Evolutionary conservation across 345 rosid genomes (phyloP), one percentile per base, ranked within the genome.

Genomic region (Heritiera fomes): DNA sequence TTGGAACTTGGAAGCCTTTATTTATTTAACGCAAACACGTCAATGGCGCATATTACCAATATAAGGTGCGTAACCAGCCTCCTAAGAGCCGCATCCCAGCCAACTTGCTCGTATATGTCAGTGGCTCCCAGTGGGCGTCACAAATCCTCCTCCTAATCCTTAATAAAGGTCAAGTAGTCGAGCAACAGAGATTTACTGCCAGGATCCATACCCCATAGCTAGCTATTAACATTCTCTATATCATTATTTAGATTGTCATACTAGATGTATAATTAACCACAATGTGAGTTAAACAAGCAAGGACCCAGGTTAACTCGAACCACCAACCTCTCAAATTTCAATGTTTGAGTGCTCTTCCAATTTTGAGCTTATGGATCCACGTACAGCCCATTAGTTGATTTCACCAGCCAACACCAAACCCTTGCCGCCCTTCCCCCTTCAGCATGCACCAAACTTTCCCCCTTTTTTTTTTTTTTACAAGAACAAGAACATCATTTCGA

Each of bases 291-390:
- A 14, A 3, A 52, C 56, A 0, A 14, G 1, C 13, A 2, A 8
- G 84, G 79, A 82, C 58, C 87, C 89, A 84, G 87, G 86, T 77
- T 87, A 88, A 84, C 52, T 89, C 83, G 90, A 89, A 89, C 91
- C 89, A 84, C 87, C 91, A 85, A 5, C 88, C 88, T 81, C 90
- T 55, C 87, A 70, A 79, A 78, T 56, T 30, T n/a, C 7, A 0
- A n/a, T 38, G 82, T 78, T 62, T 62, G 84, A 68, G 84, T 73
- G 86, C 90, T 87, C 90, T 82, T 43, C 12, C 88, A 83, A 1
- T 8, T 61, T 83, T 62, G 87, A 85, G 88, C 86, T 81, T 53
- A 81, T 83, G 79, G 88, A 77, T 50, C 87, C 81, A 30, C 2
- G 38, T 34, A 34, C 38, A 34, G 3, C 38, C 38, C 38, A 34